Conservation (phyloP, 169 alveolate genomes). For the Plasmodium chabaudi region DNA sequence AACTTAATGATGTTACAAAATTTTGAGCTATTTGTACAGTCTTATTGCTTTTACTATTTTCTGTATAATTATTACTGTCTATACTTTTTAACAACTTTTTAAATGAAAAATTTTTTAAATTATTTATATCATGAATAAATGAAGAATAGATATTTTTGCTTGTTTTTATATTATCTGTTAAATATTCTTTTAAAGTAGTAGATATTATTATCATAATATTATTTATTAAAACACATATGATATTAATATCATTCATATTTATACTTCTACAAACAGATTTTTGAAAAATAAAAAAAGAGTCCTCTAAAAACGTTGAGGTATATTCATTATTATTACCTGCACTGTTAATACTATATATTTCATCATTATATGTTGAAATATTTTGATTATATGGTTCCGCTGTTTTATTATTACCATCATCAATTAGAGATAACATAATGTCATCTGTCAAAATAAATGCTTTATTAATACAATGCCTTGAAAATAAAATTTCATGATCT, state of each 20-base stretch:
- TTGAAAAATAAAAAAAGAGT: constrained; percentile 69
- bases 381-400: not conserved
- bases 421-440: constrained; percentile 49
- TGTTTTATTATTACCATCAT: constrained; percentile 21
- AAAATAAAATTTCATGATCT: constrained; percentile 37
- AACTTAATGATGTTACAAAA: constrained; percentile 23
- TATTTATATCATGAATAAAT: constrained; percentile 25
- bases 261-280: constrained; percentile 73
- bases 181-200: constrained; percentile 30
- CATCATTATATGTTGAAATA: not conserved
- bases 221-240: constrained; percentile 66
- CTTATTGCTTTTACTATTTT: constrained; percentile 12
- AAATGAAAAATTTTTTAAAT: constrained; percentile 56
- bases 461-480: constrained; percentile 52
- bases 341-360: not conserved
- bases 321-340: constrained; percentile 28
- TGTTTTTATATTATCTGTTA: constrained; percentile 50
- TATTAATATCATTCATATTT: constrained; percentile 66
- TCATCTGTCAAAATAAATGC: constrained; percentile 69
- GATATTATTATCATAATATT: constrained; percentile 37
- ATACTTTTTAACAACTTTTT: constrained; percentile 20
- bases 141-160: constrained; percentile 47
- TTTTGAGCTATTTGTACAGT: constrained; percentile 54
- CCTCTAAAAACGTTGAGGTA: constrained; percentile 60
- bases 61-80: constrained; percentile 47